These are phyloP conservation scores for Mycena kentingensis DNA, from an alignment of 768 basidiomycete species.

Conservation along the genomic window DNA sequence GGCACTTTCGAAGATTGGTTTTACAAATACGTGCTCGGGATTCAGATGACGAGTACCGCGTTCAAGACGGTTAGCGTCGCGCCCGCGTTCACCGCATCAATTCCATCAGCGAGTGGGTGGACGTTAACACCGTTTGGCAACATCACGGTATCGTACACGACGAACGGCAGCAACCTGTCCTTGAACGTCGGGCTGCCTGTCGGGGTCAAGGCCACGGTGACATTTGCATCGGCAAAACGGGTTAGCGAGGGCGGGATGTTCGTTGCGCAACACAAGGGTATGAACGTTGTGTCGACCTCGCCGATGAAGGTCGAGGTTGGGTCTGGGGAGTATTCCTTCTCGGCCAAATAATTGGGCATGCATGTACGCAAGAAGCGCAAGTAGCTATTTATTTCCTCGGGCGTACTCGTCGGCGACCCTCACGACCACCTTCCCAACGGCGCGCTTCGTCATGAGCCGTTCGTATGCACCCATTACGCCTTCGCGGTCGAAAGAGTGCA, in stretches of 20 bases:
- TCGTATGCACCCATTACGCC: constrained; percentile 55
- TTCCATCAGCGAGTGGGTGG: constrained; percentile 28
- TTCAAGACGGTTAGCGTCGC: constrained; percentile 30
- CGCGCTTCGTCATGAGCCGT: constrained; percentile 45
- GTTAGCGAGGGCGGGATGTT: constrained; percentile 20
- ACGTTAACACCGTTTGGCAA: constrained; percentile 33
- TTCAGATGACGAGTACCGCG: constrained; percentile 27
- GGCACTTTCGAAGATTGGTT: constrained; percentile 37
- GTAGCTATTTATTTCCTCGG: too few relatives aligned
- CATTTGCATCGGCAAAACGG: constrained; percentile 9
- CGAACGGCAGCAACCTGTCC: constrained; percentile 12
- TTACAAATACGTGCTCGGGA: constrained; percentile 31
- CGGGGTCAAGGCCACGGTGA: constrained; percentile 29
- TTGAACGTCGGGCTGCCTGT: constrained; percentile 27
- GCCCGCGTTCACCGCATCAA: constrained; percentile 20
- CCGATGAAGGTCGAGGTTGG: constrained; percentile 12
- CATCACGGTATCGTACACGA: constrained; percentile 27
- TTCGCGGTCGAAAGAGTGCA: constrained; percentile 40
- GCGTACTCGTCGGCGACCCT: constrained; percentile 32
- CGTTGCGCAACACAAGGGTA: constrained; percentile 3
- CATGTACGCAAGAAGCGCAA: too few relatives aligned
- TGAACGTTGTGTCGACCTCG: background rate
- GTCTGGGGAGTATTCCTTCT: constrained; percentile 25
- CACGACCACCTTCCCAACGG: constrained; percentile 58
- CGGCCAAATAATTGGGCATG: constrained; percentile 4